These are phyloP conservation scores for Microbotryum scabiosae DNA, from an alignment of 1,284 basidiomycete genomes.

Conservation along the genomic window DNA sequence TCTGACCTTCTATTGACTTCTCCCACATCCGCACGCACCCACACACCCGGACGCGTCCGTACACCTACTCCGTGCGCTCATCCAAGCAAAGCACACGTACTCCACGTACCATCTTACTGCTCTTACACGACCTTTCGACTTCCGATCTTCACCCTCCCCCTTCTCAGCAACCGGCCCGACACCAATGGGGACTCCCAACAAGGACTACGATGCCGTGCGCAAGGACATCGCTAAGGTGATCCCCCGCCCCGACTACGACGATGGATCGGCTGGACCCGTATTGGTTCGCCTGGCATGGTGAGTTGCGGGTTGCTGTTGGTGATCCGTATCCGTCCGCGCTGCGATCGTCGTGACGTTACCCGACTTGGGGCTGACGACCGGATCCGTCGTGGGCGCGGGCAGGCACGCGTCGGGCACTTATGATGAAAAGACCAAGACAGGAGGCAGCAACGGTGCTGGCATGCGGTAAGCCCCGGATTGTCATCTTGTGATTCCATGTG, in stretches of 20 bases:
- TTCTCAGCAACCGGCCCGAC: too few relatives aligned
- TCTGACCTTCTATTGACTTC: too few relatives aligned
- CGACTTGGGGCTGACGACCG: too few relatives aligned
- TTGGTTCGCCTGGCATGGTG: slow-evolving; percentile 47
- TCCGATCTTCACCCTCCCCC: background rate
- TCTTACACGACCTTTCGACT: background rate
- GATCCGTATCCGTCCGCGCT: too few relatives aligned
- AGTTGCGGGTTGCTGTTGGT: background rate
- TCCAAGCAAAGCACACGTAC: background rate
- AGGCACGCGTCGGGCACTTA: slow-evolving; percentile 27
- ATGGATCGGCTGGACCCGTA: slow-evolving; percentile 37
- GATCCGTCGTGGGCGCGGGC: background rate
- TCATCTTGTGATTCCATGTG: background rate
- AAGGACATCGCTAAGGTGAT: slow-evolving; percentile 25
- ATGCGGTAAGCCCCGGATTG: slow-evolving; percentile 47
- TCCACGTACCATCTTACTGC: background rate
- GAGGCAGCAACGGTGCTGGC: slow-evolving; percentile 85
- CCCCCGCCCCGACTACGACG: slow-evolving; percentile 31
- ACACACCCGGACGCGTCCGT: background rate
- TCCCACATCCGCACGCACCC: too few relatives aligned
- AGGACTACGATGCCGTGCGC: slow-evolving; percentile 27
- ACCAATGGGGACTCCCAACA: background rate
- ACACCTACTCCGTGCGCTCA: background rate
- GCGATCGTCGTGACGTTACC: background rate
- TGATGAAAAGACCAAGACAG: slow-evolving; percentile 64